A percentile compares a stretch with the other conserved stretches of the same genome.
Conservation (phyloP, 805 yeast species). For the Pichia gijzeniarum region DNA sequence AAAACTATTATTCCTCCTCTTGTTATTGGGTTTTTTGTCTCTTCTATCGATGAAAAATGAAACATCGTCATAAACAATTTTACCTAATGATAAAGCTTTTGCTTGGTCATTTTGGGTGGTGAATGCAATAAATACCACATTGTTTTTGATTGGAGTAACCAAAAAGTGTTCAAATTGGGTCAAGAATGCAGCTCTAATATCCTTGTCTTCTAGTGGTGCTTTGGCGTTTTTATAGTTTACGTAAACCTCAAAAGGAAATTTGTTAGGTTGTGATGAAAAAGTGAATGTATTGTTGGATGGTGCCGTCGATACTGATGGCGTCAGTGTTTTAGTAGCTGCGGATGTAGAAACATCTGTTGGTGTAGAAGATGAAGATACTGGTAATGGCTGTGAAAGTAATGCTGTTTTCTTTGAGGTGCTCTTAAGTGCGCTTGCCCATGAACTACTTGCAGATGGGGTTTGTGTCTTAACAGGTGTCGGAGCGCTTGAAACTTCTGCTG, state of each 20-base stretch:
- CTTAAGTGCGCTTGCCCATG: constrained; percentile 8
- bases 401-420: neutral
- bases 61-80: neutral
- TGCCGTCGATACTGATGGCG: neutral
- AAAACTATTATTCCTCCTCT: neutral
- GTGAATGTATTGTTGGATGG: neutral
- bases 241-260: neutral
- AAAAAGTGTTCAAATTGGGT: neutral
- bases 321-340: neutral
- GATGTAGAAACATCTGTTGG: neutral
- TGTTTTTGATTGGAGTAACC: neutral
- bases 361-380: neutral
- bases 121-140: constrained; percentile 7
- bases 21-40: neutral
- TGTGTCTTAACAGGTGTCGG: neutral
- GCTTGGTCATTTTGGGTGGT: constrained; percentile 1
- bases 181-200: neutral
- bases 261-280: neutral
- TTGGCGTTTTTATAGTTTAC: constrained; percentile 4
- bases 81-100: constrained; percentile 3
- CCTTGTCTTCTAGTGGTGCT: neutral
- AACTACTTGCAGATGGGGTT: neutral
- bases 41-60: constrained; percentile 1
- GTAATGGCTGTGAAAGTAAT: neutral
- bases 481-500: neutral